Percentiles rank a stretch among this genome's conserved stretches.
These are phyloP conservation scores for Citrus unshiu DNA, from an alignment of 345 rosid species.

Conservation along the genomic window DNA sequence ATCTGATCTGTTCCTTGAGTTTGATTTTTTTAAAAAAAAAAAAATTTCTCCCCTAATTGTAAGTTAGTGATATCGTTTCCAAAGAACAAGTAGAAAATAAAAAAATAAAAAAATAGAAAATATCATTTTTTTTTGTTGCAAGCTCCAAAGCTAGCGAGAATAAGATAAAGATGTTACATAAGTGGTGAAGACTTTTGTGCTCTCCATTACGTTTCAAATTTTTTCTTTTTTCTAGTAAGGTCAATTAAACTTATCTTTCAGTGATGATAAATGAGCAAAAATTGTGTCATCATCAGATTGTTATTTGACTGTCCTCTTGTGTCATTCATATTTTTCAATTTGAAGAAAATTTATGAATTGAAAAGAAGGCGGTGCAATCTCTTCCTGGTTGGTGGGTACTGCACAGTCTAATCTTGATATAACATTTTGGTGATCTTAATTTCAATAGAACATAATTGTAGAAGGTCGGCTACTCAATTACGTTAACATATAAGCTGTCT, in stretches of 20 bases:
- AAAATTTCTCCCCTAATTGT: neutral
- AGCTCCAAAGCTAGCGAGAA: neutral
- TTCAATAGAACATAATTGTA: neutral
- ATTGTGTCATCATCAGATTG: neutral
- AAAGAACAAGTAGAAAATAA: neutral
- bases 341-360: neutral
- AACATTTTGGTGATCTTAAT: neutral
- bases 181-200: neutral
- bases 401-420: neutral
- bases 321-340: neutral
- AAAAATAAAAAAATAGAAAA: neutral
- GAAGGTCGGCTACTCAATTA: neutral
- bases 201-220: neutral
- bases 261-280: too few relatives aligned
- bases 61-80: neutral
- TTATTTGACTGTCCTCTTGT: neutral
- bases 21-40: too few relatives aligned
- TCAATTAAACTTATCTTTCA: neutral
- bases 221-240: neutral
- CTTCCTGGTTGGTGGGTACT: neutral
- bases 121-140: neutral
- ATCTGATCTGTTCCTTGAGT: neutral
- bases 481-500: neutral
- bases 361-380: neutral
- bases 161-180: neutral